Evolutionary conservation across 805 yeast species (phyloP), one percentile per base, ranked within the genome.

Genomic region (Brettanomyces nanus): DNA sequence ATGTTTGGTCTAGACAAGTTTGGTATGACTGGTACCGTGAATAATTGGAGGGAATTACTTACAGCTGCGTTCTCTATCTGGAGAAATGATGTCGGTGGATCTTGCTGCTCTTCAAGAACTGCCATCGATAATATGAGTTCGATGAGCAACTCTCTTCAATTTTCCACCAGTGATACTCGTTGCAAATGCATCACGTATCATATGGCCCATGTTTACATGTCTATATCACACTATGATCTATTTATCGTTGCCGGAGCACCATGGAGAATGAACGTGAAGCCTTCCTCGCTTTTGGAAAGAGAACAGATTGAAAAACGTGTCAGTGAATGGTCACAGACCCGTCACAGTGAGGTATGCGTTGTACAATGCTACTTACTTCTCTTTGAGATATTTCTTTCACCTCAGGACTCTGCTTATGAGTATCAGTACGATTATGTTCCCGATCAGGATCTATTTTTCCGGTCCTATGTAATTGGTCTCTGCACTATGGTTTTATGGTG

Each of bases 161-260:
- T 58, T 43, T 49, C 58, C 20, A 46, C 47, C 19, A 56, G 53
- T 28, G 74, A 66, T 43, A 61, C 71, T 2, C 66, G 77, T 34
- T 80, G 85, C 55, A 75, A 75, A 43, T 69, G 75, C 41, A 79
- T 85, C 0, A 73, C 78, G 37, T 81, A 76, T 56, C 89, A 85
- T 52, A 66, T 82, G 62, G 76, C 85, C 1, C 89, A 82, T 51
- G 74, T 83, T 13, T 72, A 77, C 32, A 71, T 85, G 53, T 74
- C 84, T 36, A 70, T 81, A 21, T 78, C 83, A 39, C 85, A 83
- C 45, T 79, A 82, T 56, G 95, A 85, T 56, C 75, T 83, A 40
- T 82, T 82, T 38, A 78, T 83, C 4, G 80, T 67, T 55, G 80
- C 89, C 2, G 95, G 95, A 1, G 83, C 86, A 6, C 92, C 92